These are phyloP conservation scores for Fonsecaea erecta DNA, from an alignment of 2,329 filamentous ascomycete genomes.

Conservation along the genomic window DNA sequence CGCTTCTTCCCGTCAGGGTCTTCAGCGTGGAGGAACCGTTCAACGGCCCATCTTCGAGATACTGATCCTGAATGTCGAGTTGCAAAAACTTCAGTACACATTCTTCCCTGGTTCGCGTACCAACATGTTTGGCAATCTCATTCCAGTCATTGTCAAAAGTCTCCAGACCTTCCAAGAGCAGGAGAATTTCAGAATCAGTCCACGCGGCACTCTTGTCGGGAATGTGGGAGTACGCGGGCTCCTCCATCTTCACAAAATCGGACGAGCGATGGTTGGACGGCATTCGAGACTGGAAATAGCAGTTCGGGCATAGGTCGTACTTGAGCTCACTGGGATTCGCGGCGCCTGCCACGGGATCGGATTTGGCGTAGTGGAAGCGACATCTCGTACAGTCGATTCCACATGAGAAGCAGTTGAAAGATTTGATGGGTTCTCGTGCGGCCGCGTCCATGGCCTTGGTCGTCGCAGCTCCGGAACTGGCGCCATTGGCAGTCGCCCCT, in stretches of 20 bases:
- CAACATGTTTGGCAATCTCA: constrained; percentile 87
- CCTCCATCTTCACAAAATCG: constrained; percentile 88
- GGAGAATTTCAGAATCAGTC: constrained; percentile 87
- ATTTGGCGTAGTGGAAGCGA: constrained; percentile 72
- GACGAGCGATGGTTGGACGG: constrained; percentile 76
- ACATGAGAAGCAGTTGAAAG: constrained; percentile 84
- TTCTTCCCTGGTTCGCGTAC: constrained; percentile 88
- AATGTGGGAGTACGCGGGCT: constrained; percentile 78
- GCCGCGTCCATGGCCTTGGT: constrained; percentile 66
- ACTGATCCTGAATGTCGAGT: constrained; percentile 96
- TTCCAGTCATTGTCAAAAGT: constrained; percentile 96
- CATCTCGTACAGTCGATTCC: constrained; percentile 83
- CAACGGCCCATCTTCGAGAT: constrained; percentile 76
- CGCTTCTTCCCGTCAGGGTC: constrained; percentile 76
- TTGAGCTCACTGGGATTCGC: constrained; percentile 67
- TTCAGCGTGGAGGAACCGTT: constrained; percentile 68
- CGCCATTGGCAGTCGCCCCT: constrained; percentile 68
- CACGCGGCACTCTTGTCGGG: constrained; percentile 84
- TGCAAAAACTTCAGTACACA: constrained; percentile 96
- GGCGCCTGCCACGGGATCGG: constrained; percentile 59
- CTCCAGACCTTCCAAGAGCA: constrained; percentile 88
- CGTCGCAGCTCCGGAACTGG: constrained; percentile 59
- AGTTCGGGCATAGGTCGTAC: constrained; percentile 89
- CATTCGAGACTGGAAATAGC: constrained; percentile 82
- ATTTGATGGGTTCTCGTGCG: constrained; percentile 66